Evolutionary conservation across 2,329 filamentous ascomycete genomes (phyloP), one percentile per base, ranked within the genome.

Genomic region (Cordyceps pruinosa): DNA sequence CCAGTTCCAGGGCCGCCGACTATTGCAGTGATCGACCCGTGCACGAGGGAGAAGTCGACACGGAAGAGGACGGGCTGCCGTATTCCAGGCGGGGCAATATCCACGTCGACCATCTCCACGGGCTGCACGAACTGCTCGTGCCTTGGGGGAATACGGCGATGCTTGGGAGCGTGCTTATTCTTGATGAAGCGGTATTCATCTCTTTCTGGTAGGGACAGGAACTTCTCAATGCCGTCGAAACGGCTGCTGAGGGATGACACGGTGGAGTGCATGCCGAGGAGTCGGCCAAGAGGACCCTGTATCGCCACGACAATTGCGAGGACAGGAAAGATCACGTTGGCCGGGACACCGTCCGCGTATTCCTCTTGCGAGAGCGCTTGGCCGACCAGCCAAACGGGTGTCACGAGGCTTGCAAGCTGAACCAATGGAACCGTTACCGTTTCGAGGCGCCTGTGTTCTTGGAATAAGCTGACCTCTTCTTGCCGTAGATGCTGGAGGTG

Each of bases 201-300:
- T 56, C 44, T 26, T 42, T 56, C 53, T 2, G 53, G 55, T 13
- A 51, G 17, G 19, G 28, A 19, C 17, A 57, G 8, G 10, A 49
- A 56, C 5, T 23, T 37, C 5, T 48, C 34, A 41, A 56, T 34
- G 2, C 25, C 12, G 5, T 48, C 53, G 15, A 56, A 56, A n/a
- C 35, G 32, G n/a, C 15, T 25, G 25, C 23, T n/a, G 23, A 56
- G 26, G n/a, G 53, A 41, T n/a, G 34, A 39, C 8, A 41, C 15
- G 35, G 53, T 56, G 17, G 53, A 56, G 35, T 42, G 7, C 35
- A 46, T 48, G 26, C 49, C 53, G 8, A 56, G 19, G 8, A 56
- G 53, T 10, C 53, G 44, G 12, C 53, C 53, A n/a, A 56, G 53
- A n/a, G 53, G 53, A 4, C 53, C 53, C 19, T 56, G 53, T 9